These are phyloP conservation scores for Saitoella complicata DNA, from an alignment of 805 yeast species.

Conservation along the genomic window DNA sequence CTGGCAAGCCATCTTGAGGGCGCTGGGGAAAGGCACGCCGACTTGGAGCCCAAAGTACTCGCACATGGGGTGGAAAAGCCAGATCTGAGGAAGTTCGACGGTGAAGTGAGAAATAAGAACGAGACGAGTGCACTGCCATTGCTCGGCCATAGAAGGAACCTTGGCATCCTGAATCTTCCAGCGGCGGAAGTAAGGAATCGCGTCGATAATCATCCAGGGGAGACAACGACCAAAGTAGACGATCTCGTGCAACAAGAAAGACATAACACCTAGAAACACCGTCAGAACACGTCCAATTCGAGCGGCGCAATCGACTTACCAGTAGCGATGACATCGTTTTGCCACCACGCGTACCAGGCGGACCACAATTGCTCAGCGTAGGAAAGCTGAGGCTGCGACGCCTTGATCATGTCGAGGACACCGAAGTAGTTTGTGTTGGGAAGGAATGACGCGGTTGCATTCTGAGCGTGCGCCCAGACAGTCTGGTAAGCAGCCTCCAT, in stretches of 20 bases:
- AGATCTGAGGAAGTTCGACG: conserved; percentile 90
- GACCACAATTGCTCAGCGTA: conserved; percentile 70
- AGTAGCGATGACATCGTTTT: conserved; percentile 81
- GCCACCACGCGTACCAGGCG: conserved; percentile 66
- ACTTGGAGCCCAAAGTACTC: conserved; percentile 59
- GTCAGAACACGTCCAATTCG: not conserved
- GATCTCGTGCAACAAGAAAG: conserved; percentile 69
- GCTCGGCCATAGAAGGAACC: conserved; percentile 65
- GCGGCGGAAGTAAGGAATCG: conserved; percentile 66
- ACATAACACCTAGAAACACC: conserved; percentile 29
- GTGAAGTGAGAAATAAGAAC: conserved; percentile 76
- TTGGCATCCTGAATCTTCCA: conserved; percentile 83
- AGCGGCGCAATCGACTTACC: conserved; percentile 29
- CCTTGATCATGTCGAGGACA: conserved; percentile 2
- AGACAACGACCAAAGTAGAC: conserved; percentile 83
- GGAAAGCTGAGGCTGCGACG: conserved; percentile 30
- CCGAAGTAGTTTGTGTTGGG: not conserved
- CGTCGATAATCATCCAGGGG: conserved; percentile 84
- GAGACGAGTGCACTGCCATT: conserved; percentile 78
- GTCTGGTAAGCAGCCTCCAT: too few relatives aligned
- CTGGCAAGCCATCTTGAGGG: conserved; percentile 44
- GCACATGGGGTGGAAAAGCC: conserved; percentile 93
- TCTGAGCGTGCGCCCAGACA: too few relatives aligned
- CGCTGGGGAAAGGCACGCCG: conserved; percentile 71
- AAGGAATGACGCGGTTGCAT: too few relatives aligned